phyloP scores from a whole-genome alignment of 2,329 filamentous ascomycete species.

The Cytospora mali region DNA sequence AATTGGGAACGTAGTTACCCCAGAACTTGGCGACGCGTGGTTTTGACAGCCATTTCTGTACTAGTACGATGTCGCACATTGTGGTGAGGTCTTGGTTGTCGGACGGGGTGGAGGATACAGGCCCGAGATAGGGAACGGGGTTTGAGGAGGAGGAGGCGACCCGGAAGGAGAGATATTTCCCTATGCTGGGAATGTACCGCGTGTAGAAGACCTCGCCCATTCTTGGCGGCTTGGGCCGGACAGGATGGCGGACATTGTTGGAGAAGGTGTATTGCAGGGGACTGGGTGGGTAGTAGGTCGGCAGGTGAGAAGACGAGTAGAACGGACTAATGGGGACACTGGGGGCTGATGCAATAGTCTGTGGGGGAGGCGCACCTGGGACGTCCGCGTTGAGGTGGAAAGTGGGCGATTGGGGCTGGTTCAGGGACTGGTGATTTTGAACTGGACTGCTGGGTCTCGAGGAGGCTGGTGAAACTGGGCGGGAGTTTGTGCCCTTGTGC shows the following conservation, averaged over 20 bases:
- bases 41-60: conserved; percentile 88
- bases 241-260: conserved; percentile 78
- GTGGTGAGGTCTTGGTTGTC: conserved; percentile 42
- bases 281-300: conserved; percentile 86
- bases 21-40: conserved; percentile 84
- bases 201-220: conserved; percentile 93
- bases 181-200: conserved; percentile 78
- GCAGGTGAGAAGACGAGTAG: conserved; percentile 79
- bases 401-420: conserved; percentile 29
- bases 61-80: conserved; percentile 58
- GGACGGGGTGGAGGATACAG: conserved; percentile 47
- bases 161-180: conserved; percentile 86
- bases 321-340: conserved; percentile 67
- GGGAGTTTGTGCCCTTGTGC: conserved; percentile 41
- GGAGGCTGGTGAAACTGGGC: conserved; percentile 53
- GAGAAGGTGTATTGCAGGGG: conserved; percentile 82
- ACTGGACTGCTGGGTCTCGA: conserved; percentile 59
- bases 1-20: conserved; percentile 68
- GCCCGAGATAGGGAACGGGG: conserved; percentile 66
- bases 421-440: conserved; percentile 35
- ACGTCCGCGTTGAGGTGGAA: conserved; percentile 40
- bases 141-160: conserved; percentile 71
- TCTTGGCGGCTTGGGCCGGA: conserved; percentile 83
- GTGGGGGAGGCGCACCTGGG: conserved; percentile 43
- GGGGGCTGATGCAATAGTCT: conserved; percentile 38